Base-by-base conservation (phyloP, 345 rosid species). In the thale cress (Arabidopsis thaliana) region DNA sequence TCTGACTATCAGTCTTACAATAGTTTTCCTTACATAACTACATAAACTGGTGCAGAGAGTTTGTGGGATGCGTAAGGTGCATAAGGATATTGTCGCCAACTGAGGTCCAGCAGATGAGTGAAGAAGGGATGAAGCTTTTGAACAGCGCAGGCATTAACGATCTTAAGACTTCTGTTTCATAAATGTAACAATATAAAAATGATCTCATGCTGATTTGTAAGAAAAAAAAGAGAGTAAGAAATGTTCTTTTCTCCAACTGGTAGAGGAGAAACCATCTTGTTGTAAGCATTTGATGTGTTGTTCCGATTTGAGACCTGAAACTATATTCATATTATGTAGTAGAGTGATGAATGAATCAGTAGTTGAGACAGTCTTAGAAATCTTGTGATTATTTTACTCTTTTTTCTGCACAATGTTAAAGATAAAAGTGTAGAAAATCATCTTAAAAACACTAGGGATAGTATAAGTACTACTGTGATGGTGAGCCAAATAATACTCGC, bases 91-190 rank as follows among this genome's bases (percentile, higher is more conserved):
- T 96, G 56, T 96, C 99, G 0, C 99, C 99, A 40, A 77, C 87
- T 40, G 99, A 93, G 79, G 99, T 93, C 63, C 88, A 93, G 86
- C 96, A 96, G 83, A 93, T 96, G 99, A 96, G 98, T 40, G 98
- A 96, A 82, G 99, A 93, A 65, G 99, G 99, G 46, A 91, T 93
- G 97, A 87, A 89, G 89, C 97, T 96, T 74, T 88, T 93, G 59
- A 88, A 87, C 86, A 83, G 83, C 62, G 93, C 91, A 1, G 81
- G 86, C 34, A 71, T 81, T 36, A 88, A 83, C 51, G 88, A 85
- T 56, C 78, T 80, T 23, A 72, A 75, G 40, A 71, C 84, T 64
- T 40, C 82, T 23, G 62, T 77, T 46, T 33, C 86, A 7, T 89
- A 72, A 67, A 64, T 32, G 38, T 53, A 33, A 64, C 62, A 34